Percentiles rank a stretch among this genome's conserved stretches.
These are phyloP conservation scores for Tirmania nivea DNA, from an alignment of 495 filamentous ascomycete species.

Conservation along the genomic window DNA sequence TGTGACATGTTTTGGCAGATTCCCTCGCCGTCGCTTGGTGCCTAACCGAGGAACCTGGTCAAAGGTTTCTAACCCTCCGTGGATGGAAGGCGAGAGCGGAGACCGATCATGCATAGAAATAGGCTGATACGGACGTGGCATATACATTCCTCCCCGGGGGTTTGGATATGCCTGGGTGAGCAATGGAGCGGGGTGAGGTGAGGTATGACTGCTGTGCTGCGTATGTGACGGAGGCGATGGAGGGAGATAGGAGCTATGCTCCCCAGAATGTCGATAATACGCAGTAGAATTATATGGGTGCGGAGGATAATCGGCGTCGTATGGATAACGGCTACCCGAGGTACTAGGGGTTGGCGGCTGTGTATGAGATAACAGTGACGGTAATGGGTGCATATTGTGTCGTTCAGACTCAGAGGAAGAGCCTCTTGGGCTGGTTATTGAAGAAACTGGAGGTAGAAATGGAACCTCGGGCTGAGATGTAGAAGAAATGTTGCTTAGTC, in stretches of 20 bases:
- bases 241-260: too few species aligned
- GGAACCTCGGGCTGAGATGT: conserved; percentile 13
- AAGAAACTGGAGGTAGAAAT: conserved; percentile 15
- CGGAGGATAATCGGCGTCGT: too few species aligned
- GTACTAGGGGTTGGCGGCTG: conserved; percentile 3
- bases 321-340: too few species aligned
- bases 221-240: too few species aligned
- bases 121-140: too few species aligned
- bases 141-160: too few species aligned
- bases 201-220: too few species aligned
- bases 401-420: conserved; percentile 16
- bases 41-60: conserved; percentile 2
- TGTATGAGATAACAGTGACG: neutral
- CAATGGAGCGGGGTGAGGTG: too few species aligned
- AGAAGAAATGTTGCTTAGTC: conserved; percentile 16
- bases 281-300: too few species aligned
- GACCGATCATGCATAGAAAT: conserved; percentile 1
- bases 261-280: too few species aligned
- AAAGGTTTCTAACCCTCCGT: conserved; percentile 10
- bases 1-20: conserved; percentile 69
- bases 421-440: conserved; percentile 16
- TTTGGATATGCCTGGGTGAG: too few species aligned
- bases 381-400: neutral
- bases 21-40: conserved; percentile 49
- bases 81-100: conserved; percentile 10